Evolutionary conservation across 345 rosid species (phyloP).

Genomic region (Lumnitzera racemosa): DNA sequence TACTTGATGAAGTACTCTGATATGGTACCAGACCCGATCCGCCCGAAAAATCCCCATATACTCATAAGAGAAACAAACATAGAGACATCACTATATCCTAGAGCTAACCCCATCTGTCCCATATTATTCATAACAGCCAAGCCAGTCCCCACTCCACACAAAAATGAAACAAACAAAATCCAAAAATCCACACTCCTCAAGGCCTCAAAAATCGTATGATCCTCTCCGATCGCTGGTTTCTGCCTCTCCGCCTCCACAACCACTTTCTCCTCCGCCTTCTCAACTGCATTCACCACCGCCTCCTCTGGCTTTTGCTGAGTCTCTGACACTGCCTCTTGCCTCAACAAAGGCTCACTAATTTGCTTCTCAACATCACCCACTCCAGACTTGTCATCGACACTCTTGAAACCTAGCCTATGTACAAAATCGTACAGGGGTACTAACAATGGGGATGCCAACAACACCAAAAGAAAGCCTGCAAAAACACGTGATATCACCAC

Average conservation of each 20-base stretch:
- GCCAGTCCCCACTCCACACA: conserved; percentile 94
- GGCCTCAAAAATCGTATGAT: conserved; percentile 73
- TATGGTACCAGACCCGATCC: conserved; percentile 72
- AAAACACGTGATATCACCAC: conserved; percentile 36
- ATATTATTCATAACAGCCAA: conserved; percentile 84
- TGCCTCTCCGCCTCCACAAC: conserved; percentile 15
- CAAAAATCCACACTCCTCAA: conserved; percentile 67
- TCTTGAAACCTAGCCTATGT: conserved; percentile 5
- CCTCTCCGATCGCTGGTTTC: conserved; percentile 73
- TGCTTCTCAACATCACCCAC: conserved; percentile 15
- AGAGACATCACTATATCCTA: conserved; percentile 81
- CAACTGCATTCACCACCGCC: background rate
- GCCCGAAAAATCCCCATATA: conserved; percentile 91
- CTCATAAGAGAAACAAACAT: conserved; percentile 79
- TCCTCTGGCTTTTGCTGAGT: conserved; percentile 14
- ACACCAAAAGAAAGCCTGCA: conserved; percentile 34
- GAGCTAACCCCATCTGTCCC: conserved; percentile 92
- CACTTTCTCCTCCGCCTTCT: background rate
- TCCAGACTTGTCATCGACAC: conserved; percentile 3
- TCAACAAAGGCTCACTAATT: conserved; percentile 44
- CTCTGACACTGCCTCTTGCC: conserved; percentile 14
- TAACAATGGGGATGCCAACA: conserved; percentile 60
- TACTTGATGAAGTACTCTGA: conserved; percentile 77
- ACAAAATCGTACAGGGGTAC: conserved; percentile 48
- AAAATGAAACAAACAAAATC: conserved; percentile 71